phyloP scores from a whole-genome alignment of 177 flowering plant genomes.

The Vitis hybrid region DNA sequence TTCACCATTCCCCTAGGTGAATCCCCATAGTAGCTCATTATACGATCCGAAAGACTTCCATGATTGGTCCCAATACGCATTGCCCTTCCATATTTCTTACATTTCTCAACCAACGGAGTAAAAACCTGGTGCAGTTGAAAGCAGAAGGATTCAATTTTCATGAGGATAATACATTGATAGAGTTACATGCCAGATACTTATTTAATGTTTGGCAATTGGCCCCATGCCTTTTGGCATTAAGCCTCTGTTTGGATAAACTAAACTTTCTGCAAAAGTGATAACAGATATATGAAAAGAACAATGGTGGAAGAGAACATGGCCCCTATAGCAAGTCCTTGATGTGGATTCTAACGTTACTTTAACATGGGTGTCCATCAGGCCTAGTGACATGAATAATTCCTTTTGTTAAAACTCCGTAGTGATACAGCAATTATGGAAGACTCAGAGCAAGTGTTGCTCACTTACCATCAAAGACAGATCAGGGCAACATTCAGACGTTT shows the following conservation, averaged over 20 bases:
- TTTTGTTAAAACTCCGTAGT: background rate
- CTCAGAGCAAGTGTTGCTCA: too few relatives aligned
- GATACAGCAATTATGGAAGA: too few relatives aligned
- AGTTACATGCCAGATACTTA: too few relatives aligned
- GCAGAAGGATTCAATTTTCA: background rate
- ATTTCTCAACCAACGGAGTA: constrained; percentile 91
- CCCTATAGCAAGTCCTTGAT: background rate
- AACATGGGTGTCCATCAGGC: background rate
- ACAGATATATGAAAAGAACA: background rate
- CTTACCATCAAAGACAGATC: too few relatives aligned
- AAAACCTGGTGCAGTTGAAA: constrained; percentile 56
- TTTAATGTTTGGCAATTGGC: too few relatives aligned
- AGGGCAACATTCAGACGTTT: too few relatives aligned
- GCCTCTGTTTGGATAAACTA: too few relatives aligned
- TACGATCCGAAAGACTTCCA: constrained; percentile 98
- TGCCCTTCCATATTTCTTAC: constrained; percentile 96
- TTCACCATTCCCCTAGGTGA: constrained; percentile 99
- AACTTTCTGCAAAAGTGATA: too few relatives aligned
- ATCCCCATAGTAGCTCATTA: constrained; percentile 98
- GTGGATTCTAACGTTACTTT: background rate
- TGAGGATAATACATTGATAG: background rate
- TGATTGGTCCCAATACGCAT: constrained; percentile 99
- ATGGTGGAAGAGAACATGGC: background rate
- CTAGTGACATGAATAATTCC: background rate
- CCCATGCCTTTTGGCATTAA: too few relatives aligned